These are phyloP conservation scores for Cryptococcus hybrid DNA, from an alignment of 1,284 basidiomycete species.

Conservation along the genomic window DNA sequence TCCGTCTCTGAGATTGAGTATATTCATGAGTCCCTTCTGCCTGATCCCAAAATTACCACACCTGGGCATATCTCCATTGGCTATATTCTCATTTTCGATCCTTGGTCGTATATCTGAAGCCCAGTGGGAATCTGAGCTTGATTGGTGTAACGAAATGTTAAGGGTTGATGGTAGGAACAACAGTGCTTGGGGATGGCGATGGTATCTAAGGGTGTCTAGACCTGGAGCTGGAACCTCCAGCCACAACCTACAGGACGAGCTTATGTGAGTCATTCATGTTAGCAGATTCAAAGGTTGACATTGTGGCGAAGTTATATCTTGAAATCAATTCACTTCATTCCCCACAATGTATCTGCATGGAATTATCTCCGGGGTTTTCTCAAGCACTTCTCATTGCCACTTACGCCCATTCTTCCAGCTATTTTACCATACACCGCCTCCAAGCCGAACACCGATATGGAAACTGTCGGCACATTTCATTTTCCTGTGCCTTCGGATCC, in stretches of 20 bases:
- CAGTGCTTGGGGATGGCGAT: slow-evolving; percentile 97
- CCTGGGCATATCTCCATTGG: slow-evolving; percentile 94
- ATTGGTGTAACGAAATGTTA: slow-evolving; percentile 74
- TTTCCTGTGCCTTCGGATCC: slow-evolving; percentile 21
- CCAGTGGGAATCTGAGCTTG: slow-evolving; percentile 73
- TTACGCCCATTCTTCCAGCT: slow-evolving; percentile 59
- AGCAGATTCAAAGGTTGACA: not conserved
- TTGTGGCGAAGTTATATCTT: slow-evolving; percentile 56
- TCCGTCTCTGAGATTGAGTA: slow-evolving; percentile 66
- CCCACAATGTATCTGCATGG: slow-evolving; percentile 91
- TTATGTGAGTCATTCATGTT: slow-evolving; percentile 58
- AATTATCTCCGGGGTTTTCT: slow-evolving; percentile 79
- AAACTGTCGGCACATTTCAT: not conserved
- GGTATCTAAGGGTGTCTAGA: slow-evolving; percentile 80
- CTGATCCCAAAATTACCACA: slow-evolving; percentile 93
- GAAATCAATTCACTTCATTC: slow-evolving; percentile 75
- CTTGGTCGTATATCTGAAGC: slow-evolving; percentile 52
- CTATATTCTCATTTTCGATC: slow-evolving; percentile 67
- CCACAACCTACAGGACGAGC: slow-evolving; percentile 63
- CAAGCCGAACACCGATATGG: not conserved
- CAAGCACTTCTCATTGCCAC: slow-evolving; percentile 54
- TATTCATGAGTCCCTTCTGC: slow-evolving; percentile 72
- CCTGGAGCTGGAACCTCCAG: slow-evolving; percentile 44
- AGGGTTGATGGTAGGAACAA: slow-evolving; percentile 86
- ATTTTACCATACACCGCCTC: slow-evolving; percentile 62